These are phyloP conservation scores for Pholiota adiposa DNA, from an alignment of 1,284 basidiomycete genomes.

Conservation along the genomic window DNA sequence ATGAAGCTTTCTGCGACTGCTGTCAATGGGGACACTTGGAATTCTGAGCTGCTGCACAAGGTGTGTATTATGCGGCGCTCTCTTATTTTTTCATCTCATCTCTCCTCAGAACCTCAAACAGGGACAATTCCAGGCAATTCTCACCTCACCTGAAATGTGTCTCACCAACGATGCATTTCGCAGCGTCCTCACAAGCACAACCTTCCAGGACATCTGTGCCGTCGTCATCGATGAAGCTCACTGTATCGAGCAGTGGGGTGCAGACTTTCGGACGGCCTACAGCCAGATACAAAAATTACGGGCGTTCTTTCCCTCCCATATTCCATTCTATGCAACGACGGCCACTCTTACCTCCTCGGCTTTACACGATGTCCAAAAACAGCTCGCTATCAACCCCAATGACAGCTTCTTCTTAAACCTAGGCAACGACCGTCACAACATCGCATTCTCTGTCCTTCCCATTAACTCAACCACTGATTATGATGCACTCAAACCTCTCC, in stretches of 20 bases:
- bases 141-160: constrained; percentile 41
- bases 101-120: constrained; percentile 27
- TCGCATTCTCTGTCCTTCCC: constrained; percentile 18
- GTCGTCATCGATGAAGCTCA: constrained; percentile 40
- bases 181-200: constrained; percentile 20
- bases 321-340: constrained; percentile 21
- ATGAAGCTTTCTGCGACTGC: constrained; percentile 31
- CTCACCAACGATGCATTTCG: constrained; percentile 33
- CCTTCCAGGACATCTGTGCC: constrained; percentile 27
- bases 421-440: constrained; percentile 30
- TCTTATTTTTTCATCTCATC: no score
- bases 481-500: constrained; percentile 11
- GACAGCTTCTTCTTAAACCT: constrained; percentile 19
- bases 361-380: constrained; percentile 12
- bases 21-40: constrained; percentile 38
- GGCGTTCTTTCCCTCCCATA: constrained; percentile 25
- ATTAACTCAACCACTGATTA: constrained; percentile 24
- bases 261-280: constrained; percentile 24
- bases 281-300: constrained; percentile 20
- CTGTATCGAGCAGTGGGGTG: constrained; percentile 35
- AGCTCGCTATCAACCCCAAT: neutral
- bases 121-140: constrained; percentile 28
- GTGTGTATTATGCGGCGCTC: constrained; percentile 1
- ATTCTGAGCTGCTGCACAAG: constrained; percentile 5
- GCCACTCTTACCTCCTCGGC: neutral